Percentiles rank a stretch among this genome's conserved stretches.
These are phyloP conservation scores for Maudiozyma serrabonitensis DNA, from an alignment of 805 yeast genomes.

Conservation along the genomic window DNA sequence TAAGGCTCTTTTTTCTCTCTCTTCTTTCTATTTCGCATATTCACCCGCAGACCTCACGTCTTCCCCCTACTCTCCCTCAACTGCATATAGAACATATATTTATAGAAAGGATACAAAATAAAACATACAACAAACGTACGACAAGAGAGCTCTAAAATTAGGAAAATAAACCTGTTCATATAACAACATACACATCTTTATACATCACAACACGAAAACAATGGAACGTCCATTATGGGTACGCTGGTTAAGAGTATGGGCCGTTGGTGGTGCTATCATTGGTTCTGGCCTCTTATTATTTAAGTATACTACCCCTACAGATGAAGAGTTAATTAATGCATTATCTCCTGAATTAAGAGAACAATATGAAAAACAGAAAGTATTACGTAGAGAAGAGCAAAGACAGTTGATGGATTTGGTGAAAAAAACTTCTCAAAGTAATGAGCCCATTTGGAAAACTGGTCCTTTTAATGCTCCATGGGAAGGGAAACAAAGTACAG, in stretches of 20 bases:
- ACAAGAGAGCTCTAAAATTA: too few relatives aligned
- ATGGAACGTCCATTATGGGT: conserved; percentile 41
- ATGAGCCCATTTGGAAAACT: conserved; percentile 78
- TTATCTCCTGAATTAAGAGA: conserved; percentile 78
- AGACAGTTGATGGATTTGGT: conserved; percentile 60
- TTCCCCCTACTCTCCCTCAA: too few relatives aligned
- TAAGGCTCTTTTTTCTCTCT: too few relatives aligned
- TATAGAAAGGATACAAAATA: too few relatives aligned
- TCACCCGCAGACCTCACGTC: too few relatives aligned
- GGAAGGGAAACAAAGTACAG: conserved; percentile 29
- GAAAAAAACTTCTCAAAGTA: conserved; percentile 49
- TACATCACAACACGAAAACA: not conserved
- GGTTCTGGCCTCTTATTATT: conserved; percentile 63
- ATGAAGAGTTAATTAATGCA: conserved; percentile 61
- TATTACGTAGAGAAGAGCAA: conserved; percentile 57
- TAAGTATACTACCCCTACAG: conserved; percentile 76
- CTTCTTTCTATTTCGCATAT: too few relatives aligned
- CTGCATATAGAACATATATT: too few relatives aligned
- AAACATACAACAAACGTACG: too few relatives aligned
- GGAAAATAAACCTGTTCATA: too few relatives aligned
- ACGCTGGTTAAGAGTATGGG: conserved; percentile 49
- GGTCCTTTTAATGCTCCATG: conserved; percentile 64
- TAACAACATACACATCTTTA: not conserved
- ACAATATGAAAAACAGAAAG: conserved; percentile 58
- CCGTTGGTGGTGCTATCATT: conserved; percentile 56